Evolutionary conservation across 2,329 filamentous ascomycete genomes (phyloP).

Genomic region (Aspergillus awamori): DNA sequence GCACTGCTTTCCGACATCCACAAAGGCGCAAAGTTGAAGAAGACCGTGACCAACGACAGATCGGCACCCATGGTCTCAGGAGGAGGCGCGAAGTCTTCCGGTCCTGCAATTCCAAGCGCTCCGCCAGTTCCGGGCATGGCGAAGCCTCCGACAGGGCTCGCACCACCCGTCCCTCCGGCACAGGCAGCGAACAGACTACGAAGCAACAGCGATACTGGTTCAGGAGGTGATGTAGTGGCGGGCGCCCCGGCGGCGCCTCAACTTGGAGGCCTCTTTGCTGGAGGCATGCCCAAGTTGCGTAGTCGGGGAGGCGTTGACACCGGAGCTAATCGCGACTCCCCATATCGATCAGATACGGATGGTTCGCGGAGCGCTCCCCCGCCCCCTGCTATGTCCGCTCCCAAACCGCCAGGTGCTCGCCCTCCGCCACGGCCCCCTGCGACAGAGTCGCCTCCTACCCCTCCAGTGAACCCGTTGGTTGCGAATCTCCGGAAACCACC

Average conservation of each 20-base stretch:
- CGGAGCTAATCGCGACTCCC: conserved; percentile 69
- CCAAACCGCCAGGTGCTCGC: conserved; percentile 59
- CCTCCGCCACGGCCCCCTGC: conserved; percentile 52
- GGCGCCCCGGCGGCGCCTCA: conserved; percentile 69
- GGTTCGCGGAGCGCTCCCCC: conserved; percentile 45
- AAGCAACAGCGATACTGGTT: conserved; percentile 74
- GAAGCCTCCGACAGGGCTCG: conserved; percentile 26
- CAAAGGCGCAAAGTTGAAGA: conserved; percentile 79
- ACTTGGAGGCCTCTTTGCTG: conserved; percentile 83
- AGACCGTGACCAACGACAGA: conserved; percentile 87
- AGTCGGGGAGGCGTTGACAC: conserved; percentile 84
- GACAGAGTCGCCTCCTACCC: conserved; percentile 51
- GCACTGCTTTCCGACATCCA: conserved; percentile 85
- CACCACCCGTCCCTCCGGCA: conserved; percentile 66
- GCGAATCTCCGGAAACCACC: conserved; percentile 64
- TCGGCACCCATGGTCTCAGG: conserved; percentile 73
- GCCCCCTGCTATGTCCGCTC: conserved; percentile 26
- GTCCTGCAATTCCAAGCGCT: conserved; percentile 74
- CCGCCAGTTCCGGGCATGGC: conserved; percentile 34
- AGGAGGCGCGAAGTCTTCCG: conserved; percentile 67
- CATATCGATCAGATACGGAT: conserved; percentile 82
- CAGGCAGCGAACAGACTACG: conserved; percentile 63
- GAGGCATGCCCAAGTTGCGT: conserved; percentile 92
- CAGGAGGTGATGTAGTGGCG: conserved; percentile 48
- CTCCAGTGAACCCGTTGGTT: conserved; percentile 56